phyloP scores from a whole-genome alignment of 768 basidiomycete genomes.

The Termitomyces eurrhizus region DNA sequence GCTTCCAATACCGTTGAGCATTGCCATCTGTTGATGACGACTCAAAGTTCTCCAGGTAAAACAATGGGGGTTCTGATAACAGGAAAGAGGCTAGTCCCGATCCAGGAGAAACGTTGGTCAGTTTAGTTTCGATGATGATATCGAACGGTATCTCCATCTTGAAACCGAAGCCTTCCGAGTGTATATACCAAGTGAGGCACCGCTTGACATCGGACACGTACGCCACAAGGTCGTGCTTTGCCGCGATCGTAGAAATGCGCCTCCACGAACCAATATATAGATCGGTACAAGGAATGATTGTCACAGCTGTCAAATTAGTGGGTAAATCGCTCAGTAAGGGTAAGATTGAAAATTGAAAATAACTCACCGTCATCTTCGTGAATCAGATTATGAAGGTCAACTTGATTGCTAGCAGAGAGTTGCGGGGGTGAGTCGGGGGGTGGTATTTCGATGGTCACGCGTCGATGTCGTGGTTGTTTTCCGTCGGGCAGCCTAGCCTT shows the following conservation, averaged over 20 bases:
- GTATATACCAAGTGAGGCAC: slow-evolving; percentile 76
- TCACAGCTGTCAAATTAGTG: slow-evolving; percentile 46
- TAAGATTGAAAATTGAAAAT: background rate
- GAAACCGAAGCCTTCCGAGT: slow-evolving; percentile 67
- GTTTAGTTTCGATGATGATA: slow-evolving; percentile 53
- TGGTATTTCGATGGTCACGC: slow-evolving; percentile 27
- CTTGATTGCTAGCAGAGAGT: slow-evolving; percentile 48
- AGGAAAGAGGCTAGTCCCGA: slow-evolving; percentile 57
- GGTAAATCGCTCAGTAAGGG: background rate
- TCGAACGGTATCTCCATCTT: slow-evolving; percentile 83
- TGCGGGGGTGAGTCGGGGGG: slow-evolving; percentile 50
- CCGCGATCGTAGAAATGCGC: slow-evolving; percentile 54
- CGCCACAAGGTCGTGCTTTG: slow-evolving; percentile 66
- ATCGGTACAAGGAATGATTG: slow-evolving; percentile 72
- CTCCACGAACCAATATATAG: slow-evolving; percentile 78
- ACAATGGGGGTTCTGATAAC: slow-evolving; percentile 64
- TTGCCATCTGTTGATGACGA: slow-evolving; percentile 27
- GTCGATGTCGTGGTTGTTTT: slow-evolving; percentile 41
- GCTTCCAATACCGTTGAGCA: slow-evolving; percentile 49
- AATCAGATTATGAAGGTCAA: slow-evolving; percentile 59
- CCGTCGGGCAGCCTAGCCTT: slow-evolving; percentile 74
- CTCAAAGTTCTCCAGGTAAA: slow-evolving; percentile 55
- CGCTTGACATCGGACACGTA: slow-evolving; percentile 68
- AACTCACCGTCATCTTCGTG: slow-evolving; percentile 75
- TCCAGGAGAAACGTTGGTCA: slow-evolving; percentile 50